Base-by-base conservation (phyloP, 805 yeast species). In the Suhomyces sp. region DNA sequence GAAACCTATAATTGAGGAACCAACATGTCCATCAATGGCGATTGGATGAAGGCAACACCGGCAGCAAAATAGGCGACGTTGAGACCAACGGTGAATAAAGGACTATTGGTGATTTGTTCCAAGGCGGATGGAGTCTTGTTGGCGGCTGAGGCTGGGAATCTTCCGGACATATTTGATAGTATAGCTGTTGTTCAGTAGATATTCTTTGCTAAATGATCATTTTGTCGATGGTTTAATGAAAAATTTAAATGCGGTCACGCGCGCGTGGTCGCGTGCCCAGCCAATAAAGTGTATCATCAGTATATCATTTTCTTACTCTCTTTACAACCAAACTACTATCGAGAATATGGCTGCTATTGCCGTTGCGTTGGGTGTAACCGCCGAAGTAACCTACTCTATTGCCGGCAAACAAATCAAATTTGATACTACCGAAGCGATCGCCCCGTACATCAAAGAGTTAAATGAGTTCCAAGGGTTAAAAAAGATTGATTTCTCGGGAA, bases 401-500 rank as follows among this genome's bases (percentile, higher is more conserved):
- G 81, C 87, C 24, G 89, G 90, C 21, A 85, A 85, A 66, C 87
- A 88, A 47, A 61, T 86, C 63, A 93, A 91, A 68, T 81, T 92
- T 55, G 86, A 92, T 65, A 60, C 87, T 1, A 79, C 75, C 15
- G 83, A 76, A 13, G 97, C 92, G 61, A 86, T 92, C 54, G 78
- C 81, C 60, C 86, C 88, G n/a, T 79, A 83, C 60, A 67, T 88
- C 20, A 79, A 79, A 12, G 87, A 84, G 56, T 75, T 94, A 52
- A 63, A 68, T 21, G 54, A 63, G 8, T 56, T 61, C 52, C 55
- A 56, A 52, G 66, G 52, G 52, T 74, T 76, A 48, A 80, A 78
- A 37, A 83, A 81, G 60, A 75, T 92, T 43, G 96, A 90, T 67
- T 77, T 94, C 52, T 85, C 92, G 6, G 99, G 99, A 57, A 94